Evolutionary conservation across 1,139 yeast genomes (phyloP), one percentile per base, ranked within the genome.

Genomic region (Candida gigantensis): DNA sequence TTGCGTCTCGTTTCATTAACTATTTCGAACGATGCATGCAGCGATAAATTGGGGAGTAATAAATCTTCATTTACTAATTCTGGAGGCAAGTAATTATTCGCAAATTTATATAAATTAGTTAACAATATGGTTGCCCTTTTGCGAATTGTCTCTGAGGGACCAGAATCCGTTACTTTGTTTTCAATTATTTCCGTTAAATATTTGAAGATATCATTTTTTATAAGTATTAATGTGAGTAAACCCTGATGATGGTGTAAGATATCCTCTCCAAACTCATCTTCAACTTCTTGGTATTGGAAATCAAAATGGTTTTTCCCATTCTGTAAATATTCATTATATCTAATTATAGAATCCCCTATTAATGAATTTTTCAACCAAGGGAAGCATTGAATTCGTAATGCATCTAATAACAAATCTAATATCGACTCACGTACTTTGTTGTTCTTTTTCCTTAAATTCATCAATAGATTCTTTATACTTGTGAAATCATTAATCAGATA

Each of bases 371-470:
- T 50, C 20, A 81, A 56, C 82, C 87, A 81, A 0, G 86, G 79
- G 12, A 86, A 60, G 1, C 80, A 69, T 46, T 72, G 67, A 6
- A 89, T 77, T 39, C 82, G 60, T 13, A 89, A 65, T 3, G 86
- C 62, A 51, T 86, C 90, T 27, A 83, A 72, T 27, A 90, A 65
- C 5, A 89, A 67, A 52, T 89, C 95, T 49, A 89, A 64, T 5
- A 89, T 58, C 24, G 77, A 74, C 24, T 77, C 84, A 17, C 90
- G 75, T 11, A 86, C 65, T 17, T 67, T 60, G 2, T 72, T 57
- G 15, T 77, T 68, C 1, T 84, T 84, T 37, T 81, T 77, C 19
- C 68, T 67, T 37, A 90, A 62, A 52, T 90, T 83, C 26, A 72
- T 65, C 2, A 90, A 62, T 24, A 92, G 63, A 39, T 79, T 79